Conservation (phyloP, 345 rosid species). For the Gossypium bickii region DNA sequence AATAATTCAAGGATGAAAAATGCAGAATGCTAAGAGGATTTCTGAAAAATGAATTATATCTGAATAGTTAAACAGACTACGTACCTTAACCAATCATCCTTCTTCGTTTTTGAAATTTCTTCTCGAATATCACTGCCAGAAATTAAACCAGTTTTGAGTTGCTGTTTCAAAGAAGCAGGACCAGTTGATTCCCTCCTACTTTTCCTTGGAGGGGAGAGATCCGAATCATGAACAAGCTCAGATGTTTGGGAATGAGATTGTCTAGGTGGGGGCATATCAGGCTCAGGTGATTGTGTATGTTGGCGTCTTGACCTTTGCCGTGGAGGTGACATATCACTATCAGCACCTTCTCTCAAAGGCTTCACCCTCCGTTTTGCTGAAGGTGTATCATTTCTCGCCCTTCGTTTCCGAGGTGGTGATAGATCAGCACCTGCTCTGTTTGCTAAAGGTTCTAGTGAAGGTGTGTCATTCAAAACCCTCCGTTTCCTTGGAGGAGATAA, state of each 20-base stretch:
- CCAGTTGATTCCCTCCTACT: conserved; percentile 32
- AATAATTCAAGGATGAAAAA: not conserved
- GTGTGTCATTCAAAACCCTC: conserved; percentile 31
- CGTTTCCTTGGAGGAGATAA: conserved; percentile 41
- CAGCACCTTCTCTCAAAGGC: conserved; percentile 7
- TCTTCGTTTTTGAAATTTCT: conserved; percentile 57
- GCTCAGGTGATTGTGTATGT: conserved; percentile 17
- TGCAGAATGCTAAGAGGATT: not conserved
- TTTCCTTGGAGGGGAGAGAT: conserved; percentile 63
- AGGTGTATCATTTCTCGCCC: conserved; percentile 9
- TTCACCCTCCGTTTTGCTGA: conserved; percentile 8
- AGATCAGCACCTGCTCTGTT: conserved; percentile 33
- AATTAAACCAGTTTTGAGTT: conserved; percentile 59
- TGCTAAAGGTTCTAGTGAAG: conserved; percentile 29
- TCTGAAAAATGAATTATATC: conserved; percentile 11
- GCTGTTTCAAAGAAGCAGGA: conserved; percentile 35
- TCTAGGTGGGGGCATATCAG: conserved; percentile 33
- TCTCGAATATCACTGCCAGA: conserved; percentile 56
- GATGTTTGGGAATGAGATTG: conserved; percentile 16
- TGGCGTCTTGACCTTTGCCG: not conserved
- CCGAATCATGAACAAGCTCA: conserved; percentile 19
- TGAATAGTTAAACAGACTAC: not conserved
- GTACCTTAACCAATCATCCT: conserved; percentile 58
- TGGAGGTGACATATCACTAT: conserved; percentile 16
- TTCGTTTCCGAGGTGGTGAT: conserved; percentile 33